Base-by-base conservation (phyloP, 2,329 filamentous ascomycete genomes). In the Phyllosticta citribraziliensis region DNA sequence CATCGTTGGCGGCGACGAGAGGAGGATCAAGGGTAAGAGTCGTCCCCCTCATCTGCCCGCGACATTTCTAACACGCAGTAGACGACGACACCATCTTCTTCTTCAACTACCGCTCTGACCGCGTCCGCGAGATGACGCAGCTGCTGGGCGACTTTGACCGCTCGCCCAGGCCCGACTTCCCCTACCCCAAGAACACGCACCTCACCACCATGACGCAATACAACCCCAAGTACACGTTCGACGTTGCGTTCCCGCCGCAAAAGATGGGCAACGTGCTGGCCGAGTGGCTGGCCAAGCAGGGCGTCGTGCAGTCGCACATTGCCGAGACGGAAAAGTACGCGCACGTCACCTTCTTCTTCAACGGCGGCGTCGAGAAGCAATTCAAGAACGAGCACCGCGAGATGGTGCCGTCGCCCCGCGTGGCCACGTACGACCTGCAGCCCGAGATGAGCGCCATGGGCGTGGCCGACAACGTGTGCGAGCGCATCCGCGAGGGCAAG, bases 71-170 rank as follows among this genome's bases (percentile, higher is more conserved):
- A 61, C 20, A 2, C 0, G 20, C 5, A 3, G 60, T 66, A 91
- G 91, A 97, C 72, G 83, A 88, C 67, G 94, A 99, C 73, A 93
- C 91, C 59, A 84, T 97, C 70, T 97, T 97, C 84, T 97, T 97
- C 85, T 99, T 99, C 89, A 99, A 99, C 86, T 99, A 99, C 83
- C 91, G 94, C 71, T 97, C 94, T 62, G 94, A 99, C 75, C 92
- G 94, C 75, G 93, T 93, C 58, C 89, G 94, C 69, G 94, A 99
- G 77, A 88, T 99, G 74, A 96, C 91, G 56, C 94, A 97, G 79
- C 83, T 99, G 53, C 81, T 99, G 60, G 94, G 94, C 68, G 89
- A 89, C 74, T 87, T 93, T 72, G 94, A 99, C 80, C 89, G 91
- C 71, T 96, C 91, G 24, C 91, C 92, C 61, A 84, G 84, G 67